These are phyloP conservation scores for Cornus kousa DNA, from an alignment of 148 eudicot genomes.

Conservation along the genomic window DNA sequence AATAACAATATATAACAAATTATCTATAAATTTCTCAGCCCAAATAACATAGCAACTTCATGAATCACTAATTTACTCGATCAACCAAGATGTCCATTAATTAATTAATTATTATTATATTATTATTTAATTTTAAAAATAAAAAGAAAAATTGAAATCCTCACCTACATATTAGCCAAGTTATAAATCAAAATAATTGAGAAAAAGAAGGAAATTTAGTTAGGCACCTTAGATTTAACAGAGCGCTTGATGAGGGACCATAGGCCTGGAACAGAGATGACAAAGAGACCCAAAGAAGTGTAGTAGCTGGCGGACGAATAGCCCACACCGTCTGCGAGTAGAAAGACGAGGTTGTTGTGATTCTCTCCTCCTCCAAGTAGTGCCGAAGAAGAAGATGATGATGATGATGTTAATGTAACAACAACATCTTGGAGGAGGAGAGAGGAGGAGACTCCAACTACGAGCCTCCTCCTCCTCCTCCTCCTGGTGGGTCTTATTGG, in stretches of 20 bases:
- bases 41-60: neutral
- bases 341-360: slow-evolving; percentile 15
- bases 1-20: too few species aligned
- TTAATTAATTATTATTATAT: too few species aligned
- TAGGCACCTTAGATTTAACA: slow-evolving; percentile 89
- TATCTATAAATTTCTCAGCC: too few species aligned
- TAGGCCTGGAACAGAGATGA: slow-evolving; percentile 93
- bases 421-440: slow-evolving; percentile 14
- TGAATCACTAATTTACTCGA: neutral
- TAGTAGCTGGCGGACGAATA: slow-evolving; percentile 92
- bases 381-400: neutral
- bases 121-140: too few species aligned
- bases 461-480: neutral
- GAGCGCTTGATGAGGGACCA: slow-evolving; percentile 99
- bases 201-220: neutral
- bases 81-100: neutral
- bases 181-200: neutral
- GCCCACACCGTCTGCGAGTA: slow-evolving; percentile 48
- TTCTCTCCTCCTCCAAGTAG: neutral
- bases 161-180: too few species aligned
- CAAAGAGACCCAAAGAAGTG: slow-evolving; percentile 93
- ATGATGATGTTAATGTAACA: too few species aligned
- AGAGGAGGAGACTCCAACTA: slow-evolving; percentile 18
- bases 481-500: neutral
- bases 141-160: too few species aligned